Conservation (phyloP, 345 rosid species). For the Nasturtium officinale region DNA sequence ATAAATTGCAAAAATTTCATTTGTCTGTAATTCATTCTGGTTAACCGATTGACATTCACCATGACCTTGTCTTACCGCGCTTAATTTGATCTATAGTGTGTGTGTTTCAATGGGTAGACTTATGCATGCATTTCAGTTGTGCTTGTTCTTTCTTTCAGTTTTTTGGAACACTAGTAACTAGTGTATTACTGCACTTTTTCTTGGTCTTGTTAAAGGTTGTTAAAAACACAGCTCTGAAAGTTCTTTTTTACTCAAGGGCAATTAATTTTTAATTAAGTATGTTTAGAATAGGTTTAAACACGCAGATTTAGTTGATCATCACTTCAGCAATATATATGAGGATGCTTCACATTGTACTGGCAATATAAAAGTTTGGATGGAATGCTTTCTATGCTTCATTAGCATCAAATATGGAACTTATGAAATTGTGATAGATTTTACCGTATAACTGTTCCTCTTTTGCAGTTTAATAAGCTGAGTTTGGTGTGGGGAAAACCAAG, state of each 20-base stretch:
- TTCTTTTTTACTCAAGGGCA: neutral
- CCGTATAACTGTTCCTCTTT: conserved; percentile 28
- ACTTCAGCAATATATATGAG: neutral
- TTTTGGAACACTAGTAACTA: conserved; percentile 8
- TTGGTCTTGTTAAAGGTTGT: conserved; percentile 19
- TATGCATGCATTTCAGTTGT: conserved; percentile 28
- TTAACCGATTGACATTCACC: neutral
- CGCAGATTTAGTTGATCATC: conserved; percentile 9
- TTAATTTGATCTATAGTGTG: neutral
- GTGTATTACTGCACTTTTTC: conserved; percentile 2
- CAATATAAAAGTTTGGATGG: neutral
- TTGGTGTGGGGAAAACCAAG: conserved; percentile 95
- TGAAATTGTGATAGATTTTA: conserved; percentile 15
- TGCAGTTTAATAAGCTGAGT: conserved; percentile 76
- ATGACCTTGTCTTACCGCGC: neutral
- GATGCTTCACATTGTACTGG: conserved; percentile 20
- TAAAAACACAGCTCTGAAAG: conserved; percentile 22
- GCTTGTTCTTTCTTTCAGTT: conserved; percentile 24
- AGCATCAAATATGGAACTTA: neutral
- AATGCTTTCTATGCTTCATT: neutral
- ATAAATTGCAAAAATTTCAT: neutral
- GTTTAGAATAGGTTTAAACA: neutral
- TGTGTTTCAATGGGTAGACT: conserved; percentile 14
- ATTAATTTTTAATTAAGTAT: conserved; percentile 5
- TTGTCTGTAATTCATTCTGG: conserved; percentile 4